Evolutionary conservation across 768 basidiomycete species (phyloP).

Genomic region (Postia placenta): DNA sequence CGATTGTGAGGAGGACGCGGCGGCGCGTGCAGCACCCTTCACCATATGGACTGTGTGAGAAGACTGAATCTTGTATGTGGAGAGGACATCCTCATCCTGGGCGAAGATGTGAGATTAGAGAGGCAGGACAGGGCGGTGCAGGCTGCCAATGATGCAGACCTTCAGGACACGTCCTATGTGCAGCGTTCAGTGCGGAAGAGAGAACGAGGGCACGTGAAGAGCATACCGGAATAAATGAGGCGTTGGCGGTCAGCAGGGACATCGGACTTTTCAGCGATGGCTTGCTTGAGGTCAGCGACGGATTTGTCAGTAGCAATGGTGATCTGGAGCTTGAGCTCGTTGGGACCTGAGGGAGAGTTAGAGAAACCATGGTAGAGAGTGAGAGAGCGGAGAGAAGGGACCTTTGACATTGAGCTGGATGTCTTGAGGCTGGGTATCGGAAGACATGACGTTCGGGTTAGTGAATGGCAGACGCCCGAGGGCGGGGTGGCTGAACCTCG

Average conservation of each 20-base stretch:
- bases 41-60: constrained; percentile 92
- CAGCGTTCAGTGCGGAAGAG: neutral
- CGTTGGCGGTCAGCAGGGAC: constrained; percentile 85
- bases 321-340: constrained; percentile 89
- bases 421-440: constrained; percentile 15
- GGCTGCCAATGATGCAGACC: too few species aligned
- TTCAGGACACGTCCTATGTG: constrained; percentile 65
- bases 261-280: constrained; percentile 80
- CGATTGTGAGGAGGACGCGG: constrained; percentile 30
- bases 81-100: constrained; percentile 78
- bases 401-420: constrained; percentile 51
- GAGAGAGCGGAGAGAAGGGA: constrained; percentile 16
- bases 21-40: constrained; percentile 62
- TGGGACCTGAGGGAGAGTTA: constrained; percentile 52
- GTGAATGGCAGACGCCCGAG: neutral
- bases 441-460: constrained; percentile 2
- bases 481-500: too few species aligned
- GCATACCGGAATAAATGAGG: constrained; percentile 85
- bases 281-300: constrained; percentile 85
- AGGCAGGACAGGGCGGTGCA: neutral
- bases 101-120: neutral
- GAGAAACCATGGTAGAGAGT: neutral
- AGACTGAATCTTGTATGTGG: constrained; percentile 86
- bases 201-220: neutral
- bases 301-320: constrained; percentile 77